Percentiles rank a stretch among this genome's conserved stretches.
These are phyloP conservation scores for Simplicillium aogashimaense DNA, from an alignment of 2,329 filamentous ascomycete species.

Conservation along the genomic window DNA sequence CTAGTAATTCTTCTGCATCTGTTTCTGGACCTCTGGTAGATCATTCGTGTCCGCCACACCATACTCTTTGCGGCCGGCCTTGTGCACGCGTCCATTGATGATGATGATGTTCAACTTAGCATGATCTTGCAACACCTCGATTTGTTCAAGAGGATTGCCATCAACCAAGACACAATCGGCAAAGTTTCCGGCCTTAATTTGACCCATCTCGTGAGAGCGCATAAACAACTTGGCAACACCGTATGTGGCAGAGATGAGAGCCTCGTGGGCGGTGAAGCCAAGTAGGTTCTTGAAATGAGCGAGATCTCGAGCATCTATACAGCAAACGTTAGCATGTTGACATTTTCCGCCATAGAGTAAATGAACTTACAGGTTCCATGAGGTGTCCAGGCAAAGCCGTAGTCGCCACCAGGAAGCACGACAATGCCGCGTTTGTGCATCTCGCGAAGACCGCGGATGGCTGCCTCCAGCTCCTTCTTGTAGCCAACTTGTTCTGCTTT, in stretches of 20 bases:
- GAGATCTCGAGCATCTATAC: conserved; percentile 31
- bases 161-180: conserved; percentile 35
- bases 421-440: conserved; percentile 34
- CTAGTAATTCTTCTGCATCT: too few relatives aligned
- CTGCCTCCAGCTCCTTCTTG: conserved; percentile 27
- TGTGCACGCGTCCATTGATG: too few relatives aligned
- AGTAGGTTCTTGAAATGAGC: conserved; percentile 34
- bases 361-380: conserved; percentile 24
- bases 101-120: too few relatives aligned
- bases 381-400: conserved; percentile 36
- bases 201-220: conserved; percentile 26
- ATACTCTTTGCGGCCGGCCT: too few relatives aligned
- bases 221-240: conserved; percentile 29
- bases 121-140: conserved; percentile 30
- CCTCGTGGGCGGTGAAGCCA: conserved; percentile 31
- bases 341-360: neutral
- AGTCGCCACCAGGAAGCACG: conserved; percentile 35
- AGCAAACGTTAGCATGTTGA: neutral
- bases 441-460: conserved; percentile 27
- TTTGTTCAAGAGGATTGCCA: conserved; percentile 31
- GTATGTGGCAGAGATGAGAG: conserved; percentile 31
- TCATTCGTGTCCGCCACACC: too few relatives aligned
- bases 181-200: conserved; percentile 28
- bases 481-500: conserved; percentile 34
- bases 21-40: too few relatives aligned